Percentiles rank a stretch among this genome's conserved stretches.
Conservation (phyloP, 1,284 basidiomycete genomes). For the Takashimella koratensis region DNA sequence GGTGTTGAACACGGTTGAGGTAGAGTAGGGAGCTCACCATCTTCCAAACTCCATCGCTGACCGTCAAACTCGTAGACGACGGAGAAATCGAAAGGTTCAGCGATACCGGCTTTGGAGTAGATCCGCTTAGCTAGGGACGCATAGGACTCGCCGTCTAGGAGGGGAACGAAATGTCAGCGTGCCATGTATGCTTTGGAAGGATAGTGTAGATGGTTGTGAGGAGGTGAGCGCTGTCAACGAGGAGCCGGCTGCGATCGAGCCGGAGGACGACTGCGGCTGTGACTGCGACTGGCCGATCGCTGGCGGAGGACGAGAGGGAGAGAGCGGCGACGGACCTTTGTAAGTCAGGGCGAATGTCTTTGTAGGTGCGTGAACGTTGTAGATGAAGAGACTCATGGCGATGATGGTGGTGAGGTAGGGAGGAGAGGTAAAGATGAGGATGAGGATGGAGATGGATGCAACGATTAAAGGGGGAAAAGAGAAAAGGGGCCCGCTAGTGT, state of each 20-base stretch:
- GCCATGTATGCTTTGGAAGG: constrained; percentile 26
- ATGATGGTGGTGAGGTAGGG: not conserved
- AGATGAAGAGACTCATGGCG: constrained; percentile 33
- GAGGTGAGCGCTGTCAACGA: constrained; percentile 32
- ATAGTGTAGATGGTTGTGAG: constrained; percentile 34
- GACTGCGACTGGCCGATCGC: too few species aligned
- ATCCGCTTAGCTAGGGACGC: constrained; percentile 33
- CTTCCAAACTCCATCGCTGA: constrained; percentile 43
- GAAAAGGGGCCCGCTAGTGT: not conserved
- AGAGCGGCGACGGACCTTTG: constrained; percentile 21
- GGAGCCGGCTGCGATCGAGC: constrained; percentile 1
- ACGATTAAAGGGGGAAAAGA: not conserved
- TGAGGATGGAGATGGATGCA: not conserved
- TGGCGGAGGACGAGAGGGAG: not conserved
- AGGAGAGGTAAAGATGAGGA: not conserved
- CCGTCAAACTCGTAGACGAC: constrained; percentile 48
- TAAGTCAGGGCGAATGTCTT: constrained; percentile 41
- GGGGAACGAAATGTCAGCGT: constrained; percentile 3
- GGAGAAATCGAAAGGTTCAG: constrained; percentile 22
- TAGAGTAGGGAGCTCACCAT: constrained; percentile 34
- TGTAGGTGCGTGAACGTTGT: constrained; percentile 47
- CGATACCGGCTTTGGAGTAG: constrained; percentile 8
- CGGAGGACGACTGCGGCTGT: not conserved
- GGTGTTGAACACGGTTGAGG: not conserved
- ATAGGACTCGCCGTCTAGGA: constrained; percentile 34